Evolutionary conservation across 2,329 filamentous ascomycete genomes (phyloP).

Genomic region (Cercospora sp.): DNA sequence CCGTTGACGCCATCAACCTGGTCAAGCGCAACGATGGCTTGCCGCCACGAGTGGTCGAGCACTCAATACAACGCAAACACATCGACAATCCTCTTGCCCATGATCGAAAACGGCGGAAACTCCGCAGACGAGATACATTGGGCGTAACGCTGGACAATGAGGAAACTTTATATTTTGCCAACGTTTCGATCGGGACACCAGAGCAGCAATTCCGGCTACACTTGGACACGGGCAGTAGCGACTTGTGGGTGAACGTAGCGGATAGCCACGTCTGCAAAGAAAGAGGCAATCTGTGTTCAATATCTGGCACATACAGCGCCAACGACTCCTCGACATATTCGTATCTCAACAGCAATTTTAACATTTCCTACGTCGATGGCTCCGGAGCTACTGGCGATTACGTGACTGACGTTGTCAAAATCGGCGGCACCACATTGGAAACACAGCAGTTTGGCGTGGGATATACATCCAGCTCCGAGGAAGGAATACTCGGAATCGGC

Average conservation of each 20-base stretch:
- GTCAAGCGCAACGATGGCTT: slow-evolving; percentile 31
- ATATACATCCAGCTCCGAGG: slow-evolving; percentile 57
- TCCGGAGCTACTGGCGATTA: slow-evolving; percentile 78
- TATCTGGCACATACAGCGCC: slow-evolving; percentile 66
- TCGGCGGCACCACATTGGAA: slow-evolving; percentile 57
- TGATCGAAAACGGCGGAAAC: slow-evolving; percentile 47
- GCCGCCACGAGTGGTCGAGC: slow-evolving; percentile 49
- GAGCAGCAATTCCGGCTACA: slow-evolving; percentile 56
- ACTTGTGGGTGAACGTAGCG: slow-evolving; percentile 66
- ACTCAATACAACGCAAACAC: slow-evolving; percentile 54
- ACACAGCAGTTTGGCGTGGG: slow-evolving; percentile 72
- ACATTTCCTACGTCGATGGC: slow-evolving; percentile 84
- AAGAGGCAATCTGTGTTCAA: slow-evolving; percentile 53
- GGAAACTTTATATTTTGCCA: slow-evolving; percentile 61
- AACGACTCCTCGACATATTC: slow-evolving; percentile 74
- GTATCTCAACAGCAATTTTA: slow-evolving; percentile 74
- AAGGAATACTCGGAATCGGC: slow-evolving; percentile 84
- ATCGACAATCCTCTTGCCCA: slow-evolving; percentile 48
- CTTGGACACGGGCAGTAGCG: slow-evolving; percentile 64
- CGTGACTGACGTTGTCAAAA: slow-evolving; percentile 67
- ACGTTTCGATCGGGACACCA: slow-evolving; percentile 59
- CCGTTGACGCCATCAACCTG: slow-evolving; percentile 33
- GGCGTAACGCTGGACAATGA: slow-evolving; percentile 56
- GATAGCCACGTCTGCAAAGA: slow-evolving; percentile 60
- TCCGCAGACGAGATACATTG: slow-evolving; percentile 45